Percentiles rank a stretch among this genome's conserved stretches.
Evolutionary conservation across 495 filamentous ascomycete species (phyloP).

Genomic region (Aspergillus wentii): DNA sequence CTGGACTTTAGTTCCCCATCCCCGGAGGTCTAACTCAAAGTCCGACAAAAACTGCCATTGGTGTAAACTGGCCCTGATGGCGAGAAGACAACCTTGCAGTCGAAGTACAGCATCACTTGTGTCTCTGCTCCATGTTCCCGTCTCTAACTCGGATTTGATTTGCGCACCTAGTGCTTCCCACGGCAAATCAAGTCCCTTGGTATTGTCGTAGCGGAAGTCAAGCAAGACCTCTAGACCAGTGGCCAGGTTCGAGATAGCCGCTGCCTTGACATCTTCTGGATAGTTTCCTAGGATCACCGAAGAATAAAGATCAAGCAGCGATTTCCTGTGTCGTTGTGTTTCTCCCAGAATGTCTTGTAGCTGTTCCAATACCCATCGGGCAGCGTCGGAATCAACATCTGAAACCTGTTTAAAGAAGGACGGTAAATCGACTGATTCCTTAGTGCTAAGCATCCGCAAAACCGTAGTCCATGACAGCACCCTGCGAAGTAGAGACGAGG

Average conservation of each 20-base stretch:
- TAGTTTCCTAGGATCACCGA: slow-evolving; percentile 24
- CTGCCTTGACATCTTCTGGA: slow-evolving; percentile 24
- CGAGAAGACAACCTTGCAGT: slow-evolving; percentile 53
- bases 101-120: slow-evolving; percentile 38
- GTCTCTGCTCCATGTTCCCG: slow-evolving; percentile 34
- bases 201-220: slow-evolving; percentile 7
- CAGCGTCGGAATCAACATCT: slow-evolving; percentile 31
- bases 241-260: slow-evolving; percentile 31
- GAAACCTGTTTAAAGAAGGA: slow-evolving; percentile 22
- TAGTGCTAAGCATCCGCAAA: slow-evolving; percentile 20
- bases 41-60: slow-evolving; percentile 5
- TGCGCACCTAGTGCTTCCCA: slow-evolving; percentile 19
- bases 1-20: slow-evolving; percentile 29
- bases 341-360: slow-evolving; percentile 20
- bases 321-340: slow-evolving; percentile 15
- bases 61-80: slow-evolving; percentile 42
- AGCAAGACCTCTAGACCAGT: slow-evolving; percentile 24
- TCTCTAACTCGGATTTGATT: slow-evolving; percentile 19
- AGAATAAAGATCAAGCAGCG: slow-evolving; percentile 23
- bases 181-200: slow-evolving; percentile 16
- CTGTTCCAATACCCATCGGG: slow-evolving; percentile 34
- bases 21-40: slow-evolving; percentile 17
- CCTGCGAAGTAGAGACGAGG: slow-evolving; percentile 36
- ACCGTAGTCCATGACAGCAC: slow-evolving; percentile 31
- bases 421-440: slow-evolving; percentile 13